Evolutionary conservation across 306 rosid genomes (phyloP).

Genomic region (Malus domestica): DNA sequence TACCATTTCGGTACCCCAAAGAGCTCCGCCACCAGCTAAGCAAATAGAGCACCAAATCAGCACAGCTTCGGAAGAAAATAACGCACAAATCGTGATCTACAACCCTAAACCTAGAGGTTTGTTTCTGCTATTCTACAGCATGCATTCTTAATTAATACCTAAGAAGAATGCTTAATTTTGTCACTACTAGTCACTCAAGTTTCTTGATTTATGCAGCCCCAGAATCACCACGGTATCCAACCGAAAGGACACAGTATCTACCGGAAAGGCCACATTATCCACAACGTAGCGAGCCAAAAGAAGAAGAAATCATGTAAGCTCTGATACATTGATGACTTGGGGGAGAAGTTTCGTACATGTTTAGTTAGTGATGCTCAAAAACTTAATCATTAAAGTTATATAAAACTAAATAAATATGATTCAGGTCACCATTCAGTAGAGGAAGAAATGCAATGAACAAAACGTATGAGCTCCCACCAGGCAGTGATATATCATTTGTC

Average conservation of each 20-base stretch:
- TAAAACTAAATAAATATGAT: neutral
- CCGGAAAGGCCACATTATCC: neutral
- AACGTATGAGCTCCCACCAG: slow-evolving; percentile 33
- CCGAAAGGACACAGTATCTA: neutral
- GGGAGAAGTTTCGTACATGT: neutral
- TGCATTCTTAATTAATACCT: neutral
- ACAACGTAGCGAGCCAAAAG: slow-evolving; percentile 5
- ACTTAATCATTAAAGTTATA: neutral
- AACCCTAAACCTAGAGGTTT: slow-evolving; percentile 24
- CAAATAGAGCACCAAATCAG: slow-evolving; percentile 9
- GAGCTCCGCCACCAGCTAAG: neutral
- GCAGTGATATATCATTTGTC: slow-evolving; percentile 66
- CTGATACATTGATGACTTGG: neutral
- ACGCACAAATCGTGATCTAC: neutral
- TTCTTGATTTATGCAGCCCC: slow-evolving; percentile 15
- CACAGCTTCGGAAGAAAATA: slow-evolving; percentile 12
- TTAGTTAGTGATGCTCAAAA: neutral
- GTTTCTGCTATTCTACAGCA: neutral
- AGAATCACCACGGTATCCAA: slow-evolving; percentile 14
- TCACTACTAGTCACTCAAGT: slow-evolving; percentile 1
- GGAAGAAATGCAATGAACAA: slow-evolving; percentile 28
- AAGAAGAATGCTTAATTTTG: neutral
- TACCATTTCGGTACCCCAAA: slow-evolving; percentile 23
- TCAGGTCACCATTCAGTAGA: slow-evolving; percentile 71
- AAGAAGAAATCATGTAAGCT: slow-evolving; percentile 55